Evolutionary conservation across 1,284 basidiomycete species (phyloP).

Genomic region (Melampsora larici-populina): DNA sequence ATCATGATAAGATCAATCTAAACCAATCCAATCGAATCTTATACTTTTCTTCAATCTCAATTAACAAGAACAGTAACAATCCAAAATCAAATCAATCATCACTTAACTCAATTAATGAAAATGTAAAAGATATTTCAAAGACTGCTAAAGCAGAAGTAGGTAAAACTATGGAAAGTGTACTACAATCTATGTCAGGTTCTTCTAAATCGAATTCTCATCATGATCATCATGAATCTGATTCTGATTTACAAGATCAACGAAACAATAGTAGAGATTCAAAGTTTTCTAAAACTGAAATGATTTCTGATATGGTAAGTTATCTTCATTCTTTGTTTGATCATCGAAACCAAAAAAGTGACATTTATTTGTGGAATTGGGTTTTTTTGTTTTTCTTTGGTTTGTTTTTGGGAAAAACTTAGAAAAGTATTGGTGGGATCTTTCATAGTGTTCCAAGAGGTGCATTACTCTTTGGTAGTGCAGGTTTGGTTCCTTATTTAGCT

Average conservation of each 20-base stretch:
- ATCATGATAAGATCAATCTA: no score
- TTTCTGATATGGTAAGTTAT: slow-evolving; percentile 11
- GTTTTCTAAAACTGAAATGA: neutral
- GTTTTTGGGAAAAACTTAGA: slow-evolving; percentile 7
- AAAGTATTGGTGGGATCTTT: slow-evolving; percentile 4
- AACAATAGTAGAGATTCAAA: neutral
- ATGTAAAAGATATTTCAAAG: slow-evolving; percentile 14
- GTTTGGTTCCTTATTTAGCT: slow-evolving; percentile 35
- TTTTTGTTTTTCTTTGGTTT: neutral
- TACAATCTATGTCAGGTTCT: slow-evolving; percentile 4
- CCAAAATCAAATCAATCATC: no score
- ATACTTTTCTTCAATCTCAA: no score
- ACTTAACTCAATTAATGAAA: neutral
- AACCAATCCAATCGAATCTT: no score
- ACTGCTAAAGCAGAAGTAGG: slow-evolving; percentile 8
- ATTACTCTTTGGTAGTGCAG: slow-evolving; percentile 25
- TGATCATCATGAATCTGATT: neutral
- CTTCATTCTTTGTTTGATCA: no score
- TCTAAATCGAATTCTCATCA: neutral
- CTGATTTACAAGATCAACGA: neutral
- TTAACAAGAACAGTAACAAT: no score
- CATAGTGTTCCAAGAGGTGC: slow-evolving; percentile 29
- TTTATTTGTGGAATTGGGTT: no score
- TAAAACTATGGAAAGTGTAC: neutral
- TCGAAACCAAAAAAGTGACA: no score